Evolutionary conservation across 1,284 basidiomycete genomes (phyloP).

Genomic region (Agroathelia rolfsii): DNA sequence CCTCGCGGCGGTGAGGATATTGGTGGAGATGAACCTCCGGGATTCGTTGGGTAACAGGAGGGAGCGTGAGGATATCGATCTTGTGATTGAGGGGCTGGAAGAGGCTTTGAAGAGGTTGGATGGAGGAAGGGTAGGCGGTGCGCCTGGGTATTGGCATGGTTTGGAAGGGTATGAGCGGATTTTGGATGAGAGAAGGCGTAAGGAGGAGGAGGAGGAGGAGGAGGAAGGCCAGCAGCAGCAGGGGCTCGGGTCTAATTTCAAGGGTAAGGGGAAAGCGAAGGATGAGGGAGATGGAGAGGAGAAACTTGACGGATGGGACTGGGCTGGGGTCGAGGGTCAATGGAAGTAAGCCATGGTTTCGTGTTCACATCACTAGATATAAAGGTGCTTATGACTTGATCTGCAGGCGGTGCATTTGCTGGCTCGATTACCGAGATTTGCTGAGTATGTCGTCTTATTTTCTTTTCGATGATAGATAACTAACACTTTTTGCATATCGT

Average conservation of each 20-base stretch:
- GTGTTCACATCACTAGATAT: not conserved
- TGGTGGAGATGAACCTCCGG: conserved; percentile 28
- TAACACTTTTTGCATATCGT: no score
- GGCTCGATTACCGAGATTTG: conserved; percentile 48
- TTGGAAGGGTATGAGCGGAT: conserved; percentile 12
- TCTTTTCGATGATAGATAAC: conserved; percentile 1
- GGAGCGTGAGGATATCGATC: no score
- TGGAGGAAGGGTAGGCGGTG: conserved; percentile 33
- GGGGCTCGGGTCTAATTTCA: conserved; percentile 6
- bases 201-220: no score
- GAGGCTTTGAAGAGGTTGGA: conserved; percentile 32
- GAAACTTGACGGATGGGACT: conserved; percentile 45
- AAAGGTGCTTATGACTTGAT: conserved; percentile 1
- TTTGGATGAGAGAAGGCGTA: conserved; percentile 4
- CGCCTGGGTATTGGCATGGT: conserved; percentile 32
- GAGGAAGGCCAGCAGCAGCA: conserved; percentile 5
- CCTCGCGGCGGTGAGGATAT: conserved; percentile 26
- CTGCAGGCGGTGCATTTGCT: conserved; percentile 41
- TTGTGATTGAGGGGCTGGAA: conserved; percentile 21
- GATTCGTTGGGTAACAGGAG: no score
- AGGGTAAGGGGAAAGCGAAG: conserved; percentile 10
- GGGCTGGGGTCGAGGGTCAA: conserved; percentile 45
- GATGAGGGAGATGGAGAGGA: conserved; percentile 16
- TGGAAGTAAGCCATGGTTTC: conserved; percentile 45
- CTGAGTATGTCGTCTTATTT: conserved; percentile 28